Base-by-base conservation (phyloP, 805 yeast genomes). In the Nematodospora valgi region DNA sequence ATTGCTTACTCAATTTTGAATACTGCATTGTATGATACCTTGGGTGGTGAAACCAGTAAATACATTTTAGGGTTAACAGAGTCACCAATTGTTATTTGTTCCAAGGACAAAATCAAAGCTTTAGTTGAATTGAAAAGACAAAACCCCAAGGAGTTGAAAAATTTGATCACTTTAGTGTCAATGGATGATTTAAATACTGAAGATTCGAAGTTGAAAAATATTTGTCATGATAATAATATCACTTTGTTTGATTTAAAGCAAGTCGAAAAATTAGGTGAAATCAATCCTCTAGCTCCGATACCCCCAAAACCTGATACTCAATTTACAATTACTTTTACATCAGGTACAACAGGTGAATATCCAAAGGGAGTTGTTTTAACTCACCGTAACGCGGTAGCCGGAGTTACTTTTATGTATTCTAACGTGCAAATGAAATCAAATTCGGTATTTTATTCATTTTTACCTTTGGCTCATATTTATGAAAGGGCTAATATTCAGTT, bases 251-350 rank as follows among this genome's bases (percentile, higher is more conserved):
- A 68, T 44, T 49, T 68, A 20, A 40, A 52, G 5, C 54, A 38
- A 43, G 58, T 46, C 48, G 69, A 49, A 48, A 50, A 22, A 40
- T 65, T 42, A 47, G 75, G 54, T 41, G 33, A 48, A 58, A 32
- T 43, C 8, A 43, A 33, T 59, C 69, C 23, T 48, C 57, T 40
- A 51, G 56, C 32, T 1, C 53, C 49, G 22, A 41, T 55, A n/a
- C 75, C 76, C 8, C 84, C 86, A 18, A 61, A 58, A 1, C 74
- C 80, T 2, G 70, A 74, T 11, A 51, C 60, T 22, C 32, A 45
- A 17, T 78, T 76, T 50, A 80, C 88, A n/a, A 73, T 82, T 31
- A 76, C 83, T 4, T 82, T 81, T 53, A 82, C 89, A 2, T 79
- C 86, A 0, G 89, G 89, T 20, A 82, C 89, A 2, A 81, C 88